Base-by-base conservation (phyloP, 2,329 filamentous ascomycete genomes). In the Byssochlamys sp. region DNA sequence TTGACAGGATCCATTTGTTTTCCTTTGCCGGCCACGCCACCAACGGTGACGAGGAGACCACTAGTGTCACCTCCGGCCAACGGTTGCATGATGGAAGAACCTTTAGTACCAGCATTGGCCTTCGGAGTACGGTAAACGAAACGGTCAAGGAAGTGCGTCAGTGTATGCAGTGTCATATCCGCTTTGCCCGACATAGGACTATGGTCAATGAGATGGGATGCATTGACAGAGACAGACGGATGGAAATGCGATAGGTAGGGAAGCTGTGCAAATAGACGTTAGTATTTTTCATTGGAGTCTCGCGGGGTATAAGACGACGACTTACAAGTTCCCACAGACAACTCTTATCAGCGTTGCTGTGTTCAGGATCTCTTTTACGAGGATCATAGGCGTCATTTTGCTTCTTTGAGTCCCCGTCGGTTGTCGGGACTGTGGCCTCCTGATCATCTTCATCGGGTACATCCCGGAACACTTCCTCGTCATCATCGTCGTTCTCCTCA, bases 71-170 rank as follows among this genome's bases (percentile, higher is more conserved):
- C 81, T 54, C 84, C 84, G 55, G 83, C 81, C 67, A 96, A 83
- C 45, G 95, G 94, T 73, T 99, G 94, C 94, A 99, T 99, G 73
- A 99, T 95, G 27, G 91, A 96, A 28, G 83, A 81, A 54, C 95
- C 95, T 62, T 89, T 88, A 29, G 84, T 80, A 24, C 74, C 71
- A 14, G 81, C 82, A 3, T 85, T 65, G 5, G 72, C 78, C 79
- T 96, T 96, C 60, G 92, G 86, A 66, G 94, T 96, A 64, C 90
- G 87, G 80, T 97, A 99, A n/a, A 96, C 90, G 73, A 99, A 99
- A 65, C 95, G 91, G 75, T 99, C 94, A 58, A 99, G 80, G 80
- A 99, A 99, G 72, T 95, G 88, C 68, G 94, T 94, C 53, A 99
- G 82, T 1, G 90, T 94, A 72, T 97, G 92, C 58, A 90, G 86